Evolutionary conservation across 768 basidiomycete species (phyloP), one percentile per base, ranked within the genome.

Genomic region (Trametes coccinea): DNA sequence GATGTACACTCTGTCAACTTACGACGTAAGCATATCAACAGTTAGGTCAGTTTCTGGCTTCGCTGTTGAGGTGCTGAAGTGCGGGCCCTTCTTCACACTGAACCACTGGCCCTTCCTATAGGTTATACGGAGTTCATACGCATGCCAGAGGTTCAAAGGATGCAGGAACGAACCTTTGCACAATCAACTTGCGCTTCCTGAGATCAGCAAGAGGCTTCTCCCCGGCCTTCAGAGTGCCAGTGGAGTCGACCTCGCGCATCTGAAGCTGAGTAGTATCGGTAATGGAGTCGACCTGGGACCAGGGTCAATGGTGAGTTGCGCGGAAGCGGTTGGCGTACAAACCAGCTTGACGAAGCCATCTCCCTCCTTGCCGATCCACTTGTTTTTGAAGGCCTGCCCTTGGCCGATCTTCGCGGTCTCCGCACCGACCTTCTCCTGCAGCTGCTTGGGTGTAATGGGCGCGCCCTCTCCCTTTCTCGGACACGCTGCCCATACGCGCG

Each of bases 31-130:
- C 91, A 98, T 96, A 60, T 99, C 97, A 5, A 84, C 91, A 0
- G 97, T 98, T 57, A 99, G 78, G 78, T 98, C 97, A 11, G 97
- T 98, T 75, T 98, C 95, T 5, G 88, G 91, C 77, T 97, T 98
- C 46, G 89, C 86, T 4, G 89, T 90, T 16, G 92, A 93, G 2
- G 92, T 95, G 72, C 90, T 90, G 80, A 98, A 99, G 47, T 85
- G 82, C 4, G 84, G 62, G 2, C 97, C 97, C 73, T 95, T 96
- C 33, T 79, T 76, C 11, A 96, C 91, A 8, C 88, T 84, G 80
- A 95, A 99, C 89, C 95, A 97, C 73, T 96, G 91, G 1, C 90
- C 88, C 78, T 98, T 99, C 77, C 96, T 98, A 70, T 2, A 48
- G 22, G 22, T 22, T 22, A 22, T 22, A 22, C 22, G 22, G 22